Evolutionary conservation across 768 basidiomycete genomes (phyloP), one percentile per base, ranked within the genome.

Genomic region (Lactarius indigo): DNA sequence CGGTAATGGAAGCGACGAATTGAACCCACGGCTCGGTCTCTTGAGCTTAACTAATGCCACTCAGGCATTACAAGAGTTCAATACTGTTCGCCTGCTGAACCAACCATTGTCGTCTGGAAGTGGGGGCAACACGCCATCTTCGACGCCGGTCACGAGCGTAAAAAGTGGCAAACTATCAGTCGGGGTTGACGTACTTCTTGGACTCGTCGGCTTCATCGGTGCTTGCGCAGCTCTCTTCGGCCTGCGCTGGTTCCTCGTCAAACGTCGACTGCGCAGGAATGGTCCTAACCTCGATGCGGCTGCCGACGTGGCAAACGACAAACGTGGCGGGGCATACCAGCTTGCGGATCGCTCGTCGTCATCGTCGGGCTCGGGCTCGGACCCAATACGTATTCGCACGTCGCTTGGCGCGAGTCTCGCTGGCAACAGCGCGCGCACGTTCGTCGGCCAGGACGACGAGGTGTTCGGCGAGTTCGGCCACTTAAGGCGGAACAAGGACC

Each of bases 11-110:
- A 35, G 60, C 64, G 41, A 61, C 59, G 64, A 18, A 79, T 71
- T 64, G 57, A 64, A 62, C 3, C 82, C 90, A 0, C 74, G 78
- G 1, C 80, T 93, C 1, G 91, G 90, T 0, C 74, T 94, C 8
- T 66, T 91, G 26, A 73, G 80, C 4, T 77, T 94, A 1, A 91
- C 90, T 2, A 82, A 92, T 69, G 79, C 85, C 0, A 81, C 83
- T 0, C 74, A 73, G 5, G 91, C 92, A 0, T 71, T 92, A 65
- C 75, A 81, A 2, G 89, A 92, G 69, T 94, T 92, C 76, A 73
- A 85, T 55, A 83, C 79, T 5, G 89, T 91, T 5, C 85, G 92
- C 5, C 84, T 92, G 17, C 76, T 87, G 37, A 82, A 87, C 57
- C 80, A 85, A 65, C 85, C 90, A 0, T 76, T 91, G 37, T 66